phyloP scores from a whole-genome alignment of 768 basidiomycete species.

The Pholiota conissans region DNA sequence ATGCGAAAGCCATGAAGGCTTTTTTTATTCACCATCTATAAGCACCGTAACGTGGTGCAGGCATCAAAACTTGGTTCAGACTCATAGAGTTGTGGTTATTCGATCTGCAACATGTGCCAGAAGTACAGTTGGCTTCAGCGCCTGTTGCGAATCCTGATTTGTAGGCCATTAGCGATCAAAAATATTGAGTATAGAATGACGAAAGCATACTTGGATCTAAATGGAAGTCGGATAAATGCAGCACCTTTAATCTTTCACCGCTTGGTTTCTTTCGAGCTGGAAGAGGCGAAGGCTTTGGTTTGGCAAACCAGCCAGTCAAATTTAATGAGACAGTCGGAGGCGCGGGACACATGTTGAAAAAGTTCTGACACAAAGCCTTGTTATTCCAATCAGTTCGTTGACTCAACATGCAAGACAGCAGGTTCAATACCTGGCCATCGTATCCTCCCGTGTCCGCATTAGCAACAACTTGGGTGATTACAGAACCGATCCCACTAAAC shows the following conservation, averaged over 20 bases:
- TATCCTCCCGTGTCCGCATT: constrained; percentile 71
- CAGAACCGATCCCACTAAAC: constrained; percentile 47
- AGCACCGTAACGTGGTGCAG: constrained; percentile 70
- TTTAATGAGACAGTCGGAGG: constrained; percentile 63
- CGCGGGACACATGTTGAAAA: constrained; percentile 53
- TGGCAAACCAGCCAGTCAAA: constrained; percentile 68
- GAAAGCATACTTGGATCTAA: constrained; percentile 61
- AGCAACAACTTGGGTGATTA: constrained; percentile 70
- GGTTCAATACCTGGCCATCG: constrained; percentile 60
- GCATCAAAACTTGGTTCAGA: constrained; percentile 48
- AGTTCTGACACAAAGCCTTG: constrained; percentile 58
- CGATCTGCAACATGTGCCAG: constrained; percentile 62
- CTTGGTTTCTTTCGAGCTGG: constrained; percentile 59
- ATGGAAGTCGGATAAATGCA: constrained; percentile 80
- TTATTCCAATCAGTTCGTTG: background rate
- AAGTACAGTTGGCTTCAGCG: constrained; percentile 71
- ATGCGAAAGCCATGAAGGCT: too few species aligned
- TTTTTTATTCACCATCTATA: constrained; percentile 55
- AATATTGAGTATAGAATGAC: background rate
- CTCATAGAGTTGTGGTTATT: constrained; percentile 50
- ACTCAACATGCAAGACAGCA: background rate
- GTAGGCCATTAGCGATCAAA: background rate
- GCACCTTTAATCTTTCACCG: constrained; percentile 65
- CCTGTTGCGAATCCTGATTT: constrained; percentile 67
- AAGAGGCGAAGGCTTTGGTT: constrained; percentile 71